Conservation (phyloP, 768 basidiomycete species). For the Boletus barrowsii region DNA sequence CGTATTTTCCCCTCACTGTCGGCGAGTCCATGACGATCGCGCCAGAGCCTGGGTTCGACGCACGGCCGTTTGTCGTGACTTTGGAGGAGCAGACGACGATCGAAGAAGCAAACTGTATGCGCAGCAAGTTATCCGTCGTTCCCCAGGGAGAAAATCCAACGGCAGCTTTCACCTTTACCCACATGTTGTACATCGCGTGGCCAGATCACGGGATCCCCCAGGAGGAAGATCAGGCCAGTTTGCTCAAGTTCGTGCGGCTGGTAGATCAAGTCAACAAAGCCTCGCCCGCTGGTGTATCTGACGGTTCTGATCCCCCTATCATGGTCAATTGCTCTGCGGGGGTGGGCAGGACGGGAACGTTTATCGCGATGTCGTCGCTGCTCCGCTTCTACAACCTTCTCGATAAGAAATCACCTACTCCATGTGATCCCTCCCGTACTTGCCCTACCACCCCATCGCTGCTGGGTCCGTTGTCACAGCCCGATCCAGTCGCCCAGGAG, state of each 20-base stretch:
- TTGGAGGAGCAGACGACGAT: constrained; percentile 46
- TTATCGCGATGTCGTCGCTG: constrained; percentile 76
- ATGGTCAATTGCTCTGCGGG: constrained; percentile 87
- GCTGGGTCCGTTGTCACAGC: constrained; percentile 53
- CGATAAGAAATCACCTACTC: constrained; percentile 24
- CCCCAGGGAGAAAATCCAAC: constrained; percentile 31
- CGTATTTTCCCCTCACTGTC: constrained; percentile 65
- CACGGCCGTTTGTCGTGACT: constrained; percentile 54
- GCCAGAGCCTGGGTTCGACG: constrained; percentile 43
- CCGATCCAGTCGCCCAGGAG: constrained; percentile 63
- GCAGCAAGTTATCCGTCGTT: constrained; percentile 57
- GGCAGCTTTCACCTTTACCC: constrained; percentile 54
- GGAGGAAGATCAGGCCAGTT: constrained; percentile 52
- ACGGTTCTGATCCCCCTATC: constrained; percentile 68
- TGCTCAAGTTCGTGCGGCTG: constrained; percentile 61
- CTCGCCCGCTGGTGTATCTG: constrained; percentile 16
- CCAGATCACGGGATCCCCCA: constrained; percentile 83
- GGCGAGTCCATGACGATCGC: constrained; percentile 49
- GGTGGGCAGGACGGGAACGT: constrained; percentile 82
- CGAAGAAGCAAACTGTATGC: constrained; percentile 56
- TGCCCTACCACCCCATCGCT: constrained; percentile 43
- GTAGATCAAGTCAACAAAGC: constrained; percentile 62
- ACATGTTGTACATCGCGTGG: constrained; percentile 75
- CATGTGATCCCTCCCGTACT: constrained; percentile 22
- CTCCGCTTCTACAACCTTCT: constrained; percentile 59